Conservation (phyloP, 106 monocot genomes). For the Acorus calamus region DNA sequence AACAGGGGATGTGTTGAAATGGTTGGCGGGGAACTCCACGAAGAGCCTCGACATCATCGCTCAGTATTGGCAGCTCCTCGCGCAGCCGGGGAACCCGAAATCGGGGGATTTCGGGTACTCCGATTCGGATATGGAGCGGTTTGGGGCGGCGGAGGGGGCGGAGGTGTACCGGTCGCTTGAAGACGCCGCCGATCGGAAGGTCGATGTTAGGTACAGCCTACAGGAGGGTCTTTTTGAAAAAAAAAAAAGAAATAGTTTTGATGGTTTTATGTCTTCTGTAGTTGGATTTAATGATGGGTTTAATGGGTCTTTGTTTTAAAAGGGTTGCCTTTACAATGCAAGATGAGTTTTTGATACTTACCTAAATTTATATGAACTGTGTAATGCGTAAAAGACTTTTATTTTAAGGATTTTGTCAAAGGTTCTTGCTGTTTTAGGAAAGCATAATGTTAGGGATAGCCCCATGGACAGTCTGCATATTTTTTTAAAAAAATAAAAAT, state of each 20-base stretch:
- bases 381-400: too few relatives aligned
- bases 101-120: constrained; percentile 91
- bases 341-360: neutral
- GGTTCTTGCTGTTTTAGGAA: neutral
- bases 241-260: too few relatives aligned
- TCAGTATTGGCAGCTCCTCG: constrained; percentile 90
- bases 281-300: too few relatives aligned
- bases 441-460: too few relatives aligned
- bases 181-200: constrained; percentile 57
- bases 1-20: constrained; percentile 62
- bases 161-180: constrained; percentile 51
- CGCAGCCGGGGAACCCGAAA: constrained; percentile 41
- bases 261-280: too few relatives aligned
- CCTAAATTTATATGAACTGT: too few relatives aligned
- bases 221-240: neutral
- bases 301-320: too few relatives aligned
- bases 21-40: constrained; percentile 85
- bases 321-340: too few relatives aligned
- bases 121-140: constrained; percentile 45
- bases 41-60: constrained; percentile 59
- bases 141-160: constrained; percentile 45
- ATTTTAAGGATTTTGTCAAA: neutral
- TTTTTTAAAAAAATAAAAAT: too few relatives aligned
- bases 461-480: too few relatives aligned
- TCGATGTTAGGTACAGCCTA: constrained; percentile 71